A percentile compares a stretch with the other conserved stretches of the same genome.
phyloP scores from a whole-genome alignment of 768 basidiomycete genomes.

The Coprinellus micaceus region DNA sequence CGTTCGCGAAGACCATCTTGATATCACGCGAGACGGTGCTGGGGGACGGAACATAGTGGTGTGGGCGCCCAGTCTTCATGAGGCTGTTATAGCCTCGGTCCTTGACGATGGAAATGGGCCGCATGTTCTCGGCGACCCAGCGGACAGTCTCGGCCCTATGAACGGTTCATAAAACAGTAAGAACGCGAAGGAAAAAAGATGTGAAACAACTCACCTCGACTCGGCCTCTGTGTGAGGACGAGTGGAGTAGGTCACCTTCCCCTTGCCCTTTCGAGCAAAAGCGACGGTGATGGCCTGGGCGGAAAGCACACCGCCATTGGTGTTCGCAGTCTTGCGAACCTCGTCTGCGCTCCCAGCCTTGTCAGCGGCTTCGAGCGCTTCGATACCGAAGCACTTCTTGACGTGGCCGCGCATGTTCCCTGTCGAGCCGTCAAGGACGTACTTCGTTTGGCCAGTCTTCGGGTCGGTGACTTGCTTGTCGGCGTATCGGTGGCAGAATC shows the following conservation, averaged over 20 bases:
- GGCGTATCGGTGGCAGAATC: constrained; percentile 10
- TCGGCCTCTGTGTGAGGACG: not conserved
- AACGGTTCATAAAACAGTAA: not conserved
- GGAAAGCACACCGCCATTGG: not conserved
- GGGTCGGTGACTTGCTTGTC: too few relatives aligned
- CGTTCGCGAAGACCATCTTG: constrained; percentile 30
- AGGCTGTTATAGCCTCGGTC: constrained; percentile 23
- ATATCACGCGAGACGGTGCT: too few relatives aligned
- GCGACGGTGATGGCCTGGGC: not conserved
- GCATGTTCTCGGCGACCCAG: constrained; percentile 29
- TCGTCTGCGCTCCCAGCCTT: too few relatives aligned
- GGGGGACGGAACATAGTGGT: too few relatives aligned
- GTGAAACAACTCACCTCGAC: not conserved
- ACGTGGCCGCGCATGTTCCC: constrained; percentile 26
- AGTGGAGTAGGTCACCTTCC: not conserved
- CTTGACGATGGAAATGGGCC: constrained; percentile 28
- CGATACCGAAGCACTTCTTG: constrained; percentile 24
- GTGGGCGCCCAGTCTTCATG: too few relatives aligned
- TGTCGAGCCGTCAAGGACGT: too few relatives aligned
- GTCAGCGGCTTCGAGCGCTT: constrained; percentile 16
- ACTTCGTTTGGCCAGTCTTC: too few relatives aligned
- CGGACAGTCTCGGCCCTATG: constrained; percentile 28
- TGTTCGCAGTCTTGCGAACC: too few relatives aligned
- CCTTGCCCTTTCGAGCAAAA: not conserved
- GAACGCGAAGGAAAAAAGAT: not conserved